Evolutionary conservation across 1,284 basidiomycete genomes (phyloP).

Genomic region (Sphaerobolus stellatus): DNA sequence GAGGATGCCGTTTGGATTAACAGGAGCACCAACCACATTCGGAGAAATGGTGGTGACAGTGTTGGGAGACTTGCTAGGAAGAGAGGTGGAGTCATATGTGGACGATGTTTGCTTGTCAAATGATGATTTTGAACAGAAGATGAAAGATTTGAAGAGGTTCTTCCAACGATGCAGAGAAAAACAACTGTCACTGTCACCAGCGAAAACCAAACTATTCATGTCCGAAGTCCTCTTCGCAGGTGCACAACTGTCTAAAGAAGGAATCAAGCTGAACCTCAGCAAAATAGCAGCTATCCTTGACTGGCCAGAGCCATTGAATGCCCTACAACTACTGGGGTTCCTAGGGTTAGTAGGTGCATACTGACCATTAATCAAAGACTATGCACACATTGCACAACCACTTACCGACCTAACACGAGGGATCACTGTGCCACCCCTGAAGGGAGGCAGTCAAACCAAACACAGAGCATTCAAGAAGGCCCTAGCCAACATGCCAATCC

Average conservation of each 20-base stretch:
- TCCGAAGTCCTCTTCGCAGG: conserved; percentile 23
- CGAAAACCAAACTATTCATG: conserved; percentile 32
- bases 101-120: conserved; percentile 15
- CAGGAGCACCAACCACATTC: conserved; percentile 22
- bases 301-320: too few species aligned
- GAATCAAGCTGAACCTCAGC: conserved; percentile 21
- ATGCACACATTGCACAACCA: conserved; percentile 29
- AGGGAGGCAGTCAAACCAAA: conserved; percentile 8
- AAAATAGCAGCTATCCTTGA: too few species aligned
- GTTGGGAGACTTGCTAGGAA: conserved; percentile 16
- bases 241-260: conserved; percentile 6
- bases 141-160: conserved; percentile 9
- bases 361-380: conserved; percentile 29
- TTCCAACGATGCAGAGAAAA: conserved; percentile 14
- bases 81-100: conserved; percentile 16
- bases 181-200: conserved; percentile 32
- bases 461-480: conserved; percentile 2
- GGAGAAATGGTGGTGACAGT: conserved; percentile 16
- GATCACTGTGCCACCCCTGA: neutral
- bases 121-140: conserved; percentile 15
- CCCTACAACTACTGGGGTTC: conserved; percentile 24
- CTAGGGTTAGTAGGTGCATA: conserved; percentile 29
- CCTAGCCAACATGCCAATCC: conserved; percentile 4
- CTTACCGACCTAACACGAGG: conserved; percentile 24
- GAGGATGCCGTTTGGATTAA: conserved; percentile 20